Evolutionary conservation across 2,329 filamentous ascomycete species (phyloP).

Genomic region (Aspergillus floridensis): DNA sequence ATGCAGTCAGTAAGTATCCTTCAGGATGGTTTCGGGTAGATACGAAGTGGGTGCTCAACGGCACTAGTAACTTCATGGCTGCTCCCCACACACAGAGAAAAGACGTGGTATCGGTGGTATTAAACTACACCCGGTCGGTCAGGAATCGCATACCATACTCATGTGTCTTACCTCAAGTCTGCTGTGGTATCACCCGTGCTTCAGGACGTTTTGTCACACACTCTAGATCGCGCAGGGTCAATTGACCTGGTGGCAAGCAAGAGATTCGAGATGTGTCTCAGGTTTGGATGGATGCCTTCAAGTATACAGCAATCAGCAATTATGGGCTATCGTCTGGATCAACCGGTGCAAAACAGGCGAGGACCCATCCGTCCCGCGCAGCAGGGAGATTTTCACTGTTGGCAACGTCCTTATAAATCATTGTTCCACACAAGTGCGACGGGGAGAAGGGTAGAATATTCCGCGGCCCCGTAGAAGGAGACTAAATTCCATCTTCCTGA

Average conservation of each 20-base stretch:
- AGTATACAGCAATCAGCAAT: not conserved
- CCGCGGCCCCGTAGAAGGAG: slow-evolving; percentile 17
- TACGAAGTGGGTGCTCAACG: slow-evolving; percentile 17
- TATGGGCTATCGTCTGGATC: not conserved
- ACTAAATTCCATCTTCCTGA: slow-evolving; percentile 21
- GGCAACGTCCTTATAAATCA: slow-evolving; percentile 4
- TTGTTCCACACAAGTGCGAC: slow-evolving; percentile 12
- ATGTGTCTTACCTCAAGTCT: not conserved
- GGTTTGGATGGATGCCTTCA: no score
- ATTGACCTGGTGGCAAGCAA: no score
- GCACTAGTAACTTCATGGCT: slow-evolving; percentile 27
- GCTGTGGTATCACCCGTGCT: not conserved
- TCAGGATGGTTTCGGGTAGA: slow-evolving; percentile 21
- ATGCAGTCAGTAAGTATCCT: not conserved
- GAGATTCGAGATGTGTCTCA: not conserved
- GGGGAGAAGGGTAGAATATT: slow-evolving; percentile 21
- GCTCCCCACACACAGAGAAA: slow-evolving; percentile 8
- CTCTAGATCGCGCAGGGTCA: not conserved
- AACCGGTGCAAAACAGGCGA: not conserved
- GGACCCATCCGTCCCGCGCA: slow-evolving; percentile 5
- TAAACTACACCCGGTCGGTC: not conserved
- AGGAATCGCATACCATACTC: not conserved
- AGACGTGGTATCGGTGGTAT: not conserved
- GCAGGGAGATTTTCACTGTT: slow-evolving; percentile 1
- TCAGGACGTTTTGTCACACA: not conserved